Evolutionary conservation across 768 basidiomycete species (phyloP).

Genomic region (Tylopilus subfusipes): DNA sequence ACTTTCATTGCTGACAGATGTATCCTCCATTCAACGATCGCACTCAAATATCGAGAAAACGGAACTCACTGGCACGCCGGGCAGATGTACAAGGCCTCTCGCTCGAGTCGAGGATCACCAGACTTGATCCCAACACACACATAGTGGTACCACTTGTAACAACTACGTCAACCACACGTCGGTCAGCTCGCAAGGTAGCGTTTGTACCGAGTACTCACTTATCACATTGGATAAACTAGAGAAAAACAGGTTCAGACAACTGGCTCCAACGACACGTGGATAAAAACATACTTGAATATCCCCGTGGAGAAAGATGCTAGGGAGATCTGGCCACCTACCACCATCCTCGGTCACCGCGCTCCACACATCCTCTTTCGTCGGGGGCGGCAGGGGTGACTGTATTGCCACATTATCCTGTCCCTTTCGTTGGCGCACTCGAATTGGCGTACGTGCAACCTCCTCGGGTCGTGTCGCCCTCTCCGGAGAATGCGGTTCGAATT

Average conservation of each 20-base stretch:
- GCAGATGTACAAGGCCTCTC: conserved; percentile 36
- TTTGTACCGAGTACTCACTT: conserved; percentile 19
- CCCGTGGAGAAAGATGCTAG: conserved; percentile 14
- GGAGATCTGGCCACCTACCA: conserved; percentile 16
- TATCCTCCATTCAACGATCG: background rate
- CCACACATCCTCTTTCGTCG: background rate
- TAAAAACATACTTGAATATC: conserved; percentile 20
- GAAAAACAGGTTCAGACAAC: background rate
- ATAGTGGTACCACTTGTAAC: conserved; percentile 48
- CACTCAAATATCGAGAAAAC: background rate
- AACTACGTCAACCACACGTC: conserved; percentile 25
- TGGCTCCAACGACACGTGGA: background rate
- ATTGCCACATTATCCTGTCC: background rate
- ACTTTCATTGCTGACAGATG: conserved; percentile 12
- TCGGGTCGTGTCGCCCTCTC: background rate
- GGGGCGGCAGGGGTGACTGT: background rate
- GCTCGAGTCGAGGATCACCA: conserved; percentile 37
- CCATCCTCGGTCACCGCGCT: background rate
- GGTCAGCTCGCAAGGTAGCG: background rate
- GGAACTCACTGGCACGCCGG: conserved; percentile 38
- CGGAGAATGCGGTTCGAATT: background rate
- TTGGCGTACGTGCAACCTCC: background rate
- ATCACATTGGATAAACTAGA: conserved; percentile 36
- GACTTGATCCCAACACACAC: conserved; percentile 44
- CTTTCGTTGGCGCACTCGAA: background rate